These are phyloP conservation scores for Rhodosporidiobolus odoratus DNA, from an alignment of 768 basidiomycete species.

Conservation along the genomic window DNA sequence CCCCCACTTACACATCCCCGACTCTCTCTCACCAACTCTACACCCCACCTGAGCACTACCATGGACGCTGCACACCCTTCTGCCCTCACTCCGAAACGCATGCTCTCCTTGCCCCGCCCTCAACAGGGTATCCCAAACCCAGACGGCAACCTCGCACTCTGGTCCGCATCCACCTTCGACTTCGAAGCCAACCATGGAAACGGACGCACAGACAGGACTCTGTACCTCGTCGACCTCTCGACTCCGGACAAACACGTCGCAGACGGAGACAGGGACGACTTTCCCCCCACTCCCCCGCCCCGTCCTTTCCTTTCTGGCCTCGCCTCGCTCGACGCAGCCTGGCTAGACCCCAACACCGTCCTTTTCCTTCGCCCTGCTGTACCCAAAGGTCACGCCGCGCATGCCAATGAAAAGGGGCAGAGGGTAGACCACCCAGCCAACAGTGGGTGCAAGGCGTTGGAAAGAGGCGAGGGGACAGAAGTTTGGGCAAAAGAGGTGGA, in stretches of 20 bases:
- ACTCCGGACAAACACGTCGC: not conserved
- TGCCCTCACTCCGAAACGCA: conserved; percentile 22
- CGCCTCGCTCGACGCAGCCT: conserved; percentile 24
- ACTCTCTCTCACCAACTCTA: too few relatives aligned
- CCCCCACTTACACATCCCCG: not conserved
- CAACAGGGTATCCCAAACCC: conserved; percentile 17
- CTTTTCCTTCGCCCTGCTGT: conserved; percentile 27
- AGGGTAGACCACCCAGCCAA: conserved; percentile 19
- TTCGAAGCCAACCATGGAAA: conserved; percentile 1
- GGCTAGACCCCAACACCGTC: conserved; percentile 39
- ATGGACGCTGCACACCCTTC: too few relatives aligned
- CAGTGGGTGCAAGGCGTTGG: conserved; percentile 2
- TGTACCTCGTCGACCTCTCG: conserved; percentile 25
- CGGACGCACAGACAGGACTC: not conserved
- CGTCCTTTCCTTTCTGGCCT: conserved; percentile 20
- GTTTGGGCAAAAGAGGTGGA: conserved; percentile 37
- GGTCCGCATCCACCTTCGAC: conserved; percentile 27
- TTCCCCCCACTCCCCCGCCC: not conserved
- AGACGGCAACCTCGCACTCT: conserved; percentile 22
- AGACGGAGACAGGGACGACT: not conserved
- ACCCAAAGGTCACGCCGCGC: not conserved
- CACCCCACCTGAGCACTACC: too few relatives aligned
- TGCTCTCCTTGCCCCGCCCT: conserved; percentile 39
- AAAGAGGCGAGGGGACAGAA: conserved; percentile 28
- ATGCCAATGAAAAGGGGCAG: not conserved